Evolutionary conservation across 495 filamentous ascomycete genomes (phyloP), one percentile per base, ranked within the genome.

Genomic region (Cryomyces antarcticus): DNA sequence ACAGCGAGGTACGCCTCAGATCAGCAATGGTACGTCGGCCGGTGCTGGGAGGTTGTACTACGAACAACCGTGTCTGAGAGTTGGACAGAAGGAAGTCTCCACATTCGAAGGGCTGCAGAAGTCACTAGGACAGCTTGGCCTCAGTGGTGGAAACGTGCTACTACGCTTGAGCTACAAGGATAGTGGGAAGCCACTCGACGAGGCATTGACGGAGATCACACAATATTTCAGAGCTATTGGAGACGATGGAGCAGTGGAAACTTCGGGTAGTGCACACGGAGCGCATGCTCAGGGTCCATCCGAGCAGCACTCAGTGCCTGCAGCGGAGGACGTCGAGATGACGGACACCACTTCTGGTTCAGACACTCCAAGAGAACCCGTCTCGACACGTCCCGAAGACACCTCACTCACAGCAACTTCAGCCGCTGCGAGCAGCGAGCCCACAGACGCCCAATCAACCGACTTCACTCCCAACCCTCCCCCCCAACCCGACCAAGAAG

Each of bases 101-200:
- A 74, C 66, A 0, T 79, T 95, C 51, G 67, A 66, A 12, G 87
- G 93, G 52, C 59, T 95, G 41, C 82, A 93, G 55, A 88, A 88
- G 63, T 84, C 80, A 0, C 57, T 96, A 28, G 74, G 74, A n/a
- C 80, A 93, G 52, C 60, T 94, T 30, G 89, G 89, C 0, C 78
- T 86, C 51, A 92, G 81, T 53, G 76, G 71, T 39, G 88, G 89
- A 5, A 82, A 70, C 57, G 71, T 79, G 4, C 60, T 92, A n/a
- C 62, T 95, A 30, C 67, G 80, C 27, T 62, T 96, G 31, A 73
- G 65, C 42, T 95, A 87, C 61, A 72, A 67, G 51, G 67, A 63
- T 42, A 88, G 82, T 5, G 72, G 80, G 28, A 73, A 73, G 46
- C 85, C 86, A 6, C 63, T 95, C 24, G 84, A 83, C 50, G 79